Base-by-base conservation (phyloP, 257 asterid species). In the Coffea eugenioides region DNA sequence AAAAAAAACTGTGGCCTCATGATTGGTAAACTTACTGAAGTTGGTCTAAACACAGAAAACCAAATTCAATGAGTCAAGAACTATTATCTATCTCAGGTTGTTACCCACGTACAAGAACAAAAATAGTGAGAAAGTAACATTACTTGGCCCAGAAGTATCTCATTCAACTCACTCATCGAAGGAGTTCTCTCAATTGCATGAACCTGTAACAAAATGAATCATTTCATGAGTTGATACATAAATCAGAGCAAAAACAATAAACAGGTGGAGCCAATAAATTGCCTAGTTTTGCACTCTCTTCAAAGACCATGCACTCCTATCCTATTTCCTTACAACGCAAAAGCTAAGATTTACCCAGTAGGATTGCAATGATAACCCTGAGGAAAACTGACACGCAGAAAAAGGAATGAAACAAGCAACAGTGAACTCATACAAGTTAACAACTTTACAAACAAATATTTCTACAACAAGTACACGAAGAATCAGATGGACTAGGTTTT, bases 141-240 rank as follows among this genome's bases (percentile, higher is more conserved):
- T 90, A 96, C 99, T 95, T 96, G 99, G 73, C 99, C 99, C 52
- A 96, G 89, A 77, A 96, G 93, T 79, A 96, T 90, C 91, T 96
- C 98, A 41, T 90, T 96, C 92, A 96, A 86, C 88, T 96, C 99
- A 78, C 99, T 96, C 99, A 96, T 92, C 57, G 99, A 96, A 77
- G 98, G 98, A 82, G 99, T 94, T 90, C 91, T 94, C 88, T 96
- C 99, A 80, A 91, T 89, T 75, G 97, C 97, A 88, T 91, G 93
- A 81, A 96, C 97, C 99, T 96, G 91, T 69, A 87, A 76, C 51
- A 54, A 81, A 34, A 76, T 75, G 84, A 77, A 80, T 80, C 66
- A 62, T 41, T 49, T 82, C 52, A 81, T 73, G 78, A 79, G 25
- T 3, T 10, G 69, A 45, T 43, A 62, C 25, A 14, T 27, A 76